Evolutionary conservation across 2,329 filamentous ascomycete species (phyloP), one percentile per base, ranked within the genome.

Genomic region (Cercospora brassicicola): DNA sequence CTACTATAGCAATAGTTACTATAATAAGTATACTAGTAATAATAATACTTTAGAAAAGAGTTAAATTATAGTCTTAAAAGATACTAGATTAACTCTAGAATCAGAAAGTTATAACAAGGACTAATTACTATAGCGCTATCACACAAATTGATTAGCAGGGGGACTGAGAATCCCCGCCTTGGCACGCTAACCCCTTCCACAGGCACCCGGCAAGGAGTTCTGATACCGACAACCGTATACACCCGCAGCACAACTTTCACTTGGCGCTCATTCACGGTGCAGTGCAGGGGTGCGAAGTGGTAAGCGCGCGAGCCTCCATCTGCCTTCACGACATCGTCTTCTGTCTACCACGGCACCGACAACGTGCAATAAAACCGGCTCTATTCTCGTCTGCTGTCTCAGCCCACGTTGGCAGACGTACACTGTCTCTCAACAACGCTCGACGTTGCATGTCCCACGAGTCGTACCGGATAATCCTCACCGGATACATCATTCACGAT

Each of bases 261-360:
- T 55, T 55, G 48, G 48, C 48, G 23, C 48, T 30, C 48, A 30
- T 48, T 48, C 48, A 28, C 20, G 9, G 5, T 36, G 33, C 33
- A 20, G 20, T 53, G 48, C 48, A 53, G 48, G 45, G 45, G 45
- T 13, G n/a, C 3, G 8, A 23, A 23, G 45, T 48, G 45, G 20
- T 48, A 48, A 18, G 20, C 45, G 45, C 45, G 45, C 45, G 45
- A 23, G 18, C 45, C 53, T 56, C 53, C 7, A 3, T 56, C 53
- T 56, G 53, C 53, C 53, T 23, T 20, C 53, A 56, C 53, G 15
- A 23, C 53, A 56, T 28, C 11, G 23, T 23, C 23, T 30, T 28
- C 53, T 30, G 53, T 31, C 53, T 56, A 56, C 55, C 55, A 59
- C 55, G 55, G 55, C 55, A 59, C 55, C 55, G 30, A 59, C 55